phyloP scores from a whole-genome alignment of 2,329 filamentous ascomycete species.

The Fusarium hostae region DNA sequence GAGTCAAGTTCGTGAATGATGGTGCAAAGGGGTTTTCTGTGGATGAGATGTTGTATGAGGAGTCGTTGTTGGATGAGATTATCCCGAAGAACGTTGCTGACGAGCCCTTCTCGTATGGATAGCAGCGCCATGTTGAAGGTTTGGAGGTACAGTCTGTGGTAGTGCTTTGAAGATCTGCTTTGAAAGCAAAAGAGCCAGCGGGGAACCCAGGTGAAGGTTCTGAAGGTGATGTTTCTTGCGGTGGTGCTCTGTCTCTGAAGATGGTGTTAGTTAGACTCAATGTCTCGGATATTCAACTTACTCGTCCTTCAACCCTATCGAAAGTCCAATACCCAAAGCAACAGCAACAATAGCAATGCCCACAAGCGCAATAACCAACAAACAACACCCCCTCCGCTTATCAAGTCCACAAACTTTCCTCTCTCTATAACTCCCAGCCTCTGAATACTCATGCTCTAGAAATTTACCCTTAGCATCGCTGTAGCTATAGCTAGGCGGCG shows the following conservation, averaged over 20 bases:
- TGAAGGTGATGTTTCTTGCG: slow-evolving; percentile 6
- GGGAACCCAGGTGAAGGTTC: slow-evolving; percentile 59
- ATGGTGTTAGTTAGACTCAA: not conserved
- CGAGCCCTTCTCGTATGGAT: slow-evolving; percentile 59
- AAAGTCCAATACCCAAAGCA: slow-evolving; percentile 54
- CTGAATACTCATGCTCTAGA: slow-evolving; percentile 18
- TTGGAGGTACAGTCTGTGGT: slow-evolving; percentile 68
- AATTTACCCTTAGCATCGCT: slow-evolving; percentile 32
- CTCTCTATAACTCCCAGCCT: slow-evolving; percentile 26
- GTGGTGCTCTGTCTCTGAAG: slow-evolving; percentile 1
- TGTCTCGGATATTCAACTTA: slow-evolving; percentile 37
- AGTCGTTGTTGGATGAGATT: slow-evolving; percentile 57
- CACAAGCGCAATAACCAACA: slow-evolving; percentile 46
- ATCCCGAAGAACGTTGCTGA: slow-evolving; percentile 70
- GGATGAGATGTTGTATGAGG: slow-evolving; percentile 65
- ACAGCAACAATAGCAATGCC: slow-evolving; percentile 49
- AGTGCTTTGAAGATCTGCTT: slow-evolving; percentile 65
- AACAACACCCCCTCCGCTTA: slow-evolving; percentile 47
- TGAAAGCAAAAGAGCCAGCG: slow-evolving; percentile 69
- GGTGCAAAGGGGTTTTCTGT: slow-evolving; percentile 66
- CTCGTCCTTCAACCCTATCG: slow-evolving; percentile 53
- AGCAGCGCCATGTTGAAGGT: slow-evolving; percentile 70
- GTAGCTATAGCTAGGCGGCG: slow-evolving; percentile 39
- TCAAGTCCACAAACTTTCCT: slow-evolving; percentile 3
- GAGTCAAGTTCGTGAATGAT: slow-evolving; percentile 62